These are phyloP conservation scores for Auriscalpium microsporum DNA, from an alignment of 768 basidiomycete genomes.

Conservation along the genomic window DNA sequence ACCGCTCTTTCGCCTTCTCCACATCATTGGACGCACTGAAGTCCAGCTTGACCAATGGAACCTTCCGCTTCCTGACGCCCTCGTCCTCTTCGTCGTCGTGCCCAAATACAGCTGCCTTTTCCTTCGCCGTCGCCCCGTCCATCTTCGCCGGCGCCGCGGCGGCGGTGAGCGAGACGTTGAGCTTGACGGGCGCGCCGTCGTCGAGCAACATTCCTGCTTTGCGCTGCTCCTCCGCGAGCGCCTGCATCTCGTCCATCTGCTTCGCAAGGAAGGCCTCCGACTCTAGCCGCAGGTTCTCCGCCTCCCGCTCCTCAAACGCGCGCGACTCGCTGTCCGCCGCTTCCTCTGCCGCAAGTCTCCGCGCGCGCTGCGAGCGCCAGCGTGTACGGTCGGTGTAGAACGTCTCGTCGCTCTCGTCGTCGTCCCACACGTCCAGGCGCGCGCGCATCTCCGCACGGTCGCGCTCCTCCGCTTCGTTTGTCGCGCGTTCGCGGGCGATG, in stretches of 20 bases:
- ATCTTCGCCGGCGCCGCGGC: constrained; percentile 26
- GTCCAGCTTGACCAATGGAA: constrained; percentile 83
- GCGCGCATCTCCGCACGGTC: constrained; percentile 74
- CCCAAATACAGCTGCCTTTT: constrained; percentile 55
- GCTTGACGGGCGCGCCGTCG: constrained; percentile 83
- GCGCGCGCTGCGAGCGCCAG: constrained; percentile 74
- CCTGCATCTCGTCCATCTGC: constrained; percentile 95
- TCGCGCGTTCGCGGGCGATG: constrained; percentile 61
- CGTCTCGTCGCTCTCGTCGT: constrained; percentile 85
- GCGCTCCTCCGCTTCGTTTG: constrained; percentile 70
- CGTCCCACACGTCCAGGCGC: constrained; percentile 83
- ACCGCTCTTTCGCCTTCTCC: constrained; percentile 68
- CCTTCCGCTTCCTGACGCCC: constrained; percentile 68
- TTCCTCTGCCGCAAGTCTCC: constrained; percentile 69
- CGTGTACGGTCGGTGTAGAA: constrained; percentile 89
- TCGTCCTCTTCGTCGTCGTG: constrained; percentile 88
- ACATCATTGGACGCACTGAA: constrained; percentile 74
- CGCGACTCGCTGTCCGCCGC: constrained; percentile 79
- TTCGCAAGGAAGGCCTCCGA: constrained; percentile 89
- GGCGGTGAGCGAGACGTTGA: constrained; percentile 66
- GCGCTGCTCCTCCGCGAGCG: constrained; percentile 82
- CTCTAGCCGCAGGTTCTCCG: constrained; percentile 79
- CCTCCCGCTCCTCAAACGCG: constrained; percentile 75
- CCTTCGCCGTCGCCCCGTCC: constrained; percentile 32
- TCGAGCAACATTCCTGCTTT: constrained; percentile 86